Evolutionary conservation across 2,329 filamentous ascomycete species (phyloP), one percentile per base, ranked within the genome.

Genomic region (Claviceps purpurea): DNA sequence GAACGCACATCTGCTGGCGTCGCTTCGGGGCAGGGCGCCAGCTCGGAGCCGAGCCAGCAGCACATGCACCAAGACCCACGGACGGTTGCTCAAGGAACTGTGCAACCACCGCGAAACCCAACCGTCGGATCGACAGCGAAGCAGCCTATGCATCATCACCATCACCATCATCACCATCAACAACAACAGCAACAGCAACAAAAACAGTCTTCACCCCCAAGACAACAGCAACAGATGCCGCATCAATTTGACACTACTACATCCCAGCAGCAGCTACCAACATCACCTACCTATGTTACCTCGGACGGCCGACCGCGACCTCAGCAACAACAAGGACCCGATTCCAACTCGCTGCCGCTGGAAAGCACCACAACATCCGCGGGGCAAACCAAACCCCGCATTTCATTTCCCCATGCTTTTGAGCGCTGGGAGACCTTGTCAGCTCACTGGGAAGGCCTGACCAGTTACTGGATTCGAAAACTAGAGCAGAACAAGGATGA

Each of bases 341-440:
- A 7, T 14, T 13, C 42, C 30, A 42, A 16, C 24, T 13, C 24
- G 14, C 38, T 58, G 13, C 43, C 44, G 20, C 16, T 54, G 14
- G 60, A 62, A 37, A 45, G 54, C 26, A 48, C 56, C 3, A 50
- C 50, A 40, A 57, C 62, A 47, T 53, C 54, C 18, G 50, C 57
- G 10, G 55, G 57, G 26, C 52, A 56, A 43, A 56, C 64, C 3
- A 69, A 76, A 50, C 67, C 77, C 50, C 74, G 82, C 53, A 87
- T 85, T 47, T 83, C 84, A 0, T 97, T 98, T 58, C 93, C 93
- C 0, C 93, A 97, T 68, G 93, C 93, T 0, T 98, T 98, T 62
- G 91, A 98, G 68, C 80, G 93, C 55, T 98, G 93, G 93, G 93
- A 98, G 65, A 91, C 88, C 0, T 71, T 98, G 2, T 98, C 93